Evolutionary conservation across 345 rosid species (phyloP).

Genomic region (Turritis glabra): DNA sequence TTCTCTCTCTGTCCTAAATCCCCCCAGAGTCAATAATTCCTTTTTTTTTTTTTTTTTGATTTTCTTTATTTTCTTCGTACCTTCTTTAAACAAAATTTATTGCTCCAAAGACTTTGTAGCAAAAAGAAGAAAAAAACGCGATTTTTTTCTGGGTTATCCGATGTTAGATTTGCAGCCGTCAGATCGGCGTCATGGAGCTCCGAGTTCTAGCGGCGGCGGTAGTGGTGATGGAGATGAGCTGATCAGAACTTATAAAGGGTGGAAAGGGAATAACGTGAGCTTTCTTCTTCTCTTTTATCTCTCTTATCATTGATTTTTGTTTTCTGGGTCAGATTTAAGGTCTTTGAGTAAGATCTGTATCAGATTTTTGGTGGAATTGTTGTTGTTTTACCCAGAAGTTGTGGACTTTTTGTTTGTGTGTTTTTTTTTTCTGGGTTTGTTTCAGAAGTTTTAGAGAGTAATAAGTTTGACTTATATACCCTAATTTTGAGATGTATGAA

Average conservation of each 20-base stretch:
- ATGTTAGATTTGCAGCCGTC: constrained; percentile 48
- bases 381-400: not conserved
- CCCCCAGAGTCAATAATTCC: constrained; percentile 11
- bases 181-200: constrained; percentile 36
- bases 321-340: constrained; percentile 2
- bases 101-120: not conserved
- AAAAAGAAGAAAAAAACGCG: not conserved
- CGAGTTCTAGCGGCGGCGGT: constrained; percentile 36
- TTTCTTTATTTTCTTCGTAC: not conserved
- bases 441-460: constrained; percentile 3
- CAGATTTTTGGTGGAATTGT: not conserved
- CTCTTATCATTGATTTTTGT: not conserved
- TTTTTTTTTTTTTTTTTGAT: not conserved
- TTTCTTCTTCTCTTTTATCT: constrained; percentile 10
- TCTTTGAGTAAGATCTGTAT: constrained; percentile 40
- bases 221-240: constrained; percentile 41
- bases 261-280: constrained; percentile 88
- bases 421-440: constrained; percentile 7
- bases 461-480: constrained; percentile 28
- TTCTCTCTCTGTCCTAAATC: too few species aligned
- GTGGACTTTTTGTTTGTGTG: not conserved
- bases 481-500: constrained; percentile 17
- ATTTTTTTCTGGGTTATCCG: constrained; percentile 17
- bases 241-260: constrained; percentile 63
- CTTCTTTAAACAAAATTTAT: constrained; percentile 3